phyloP scores from a whole-genome alignment of 305 asterid species.

The Rubia occidens region DNA sequence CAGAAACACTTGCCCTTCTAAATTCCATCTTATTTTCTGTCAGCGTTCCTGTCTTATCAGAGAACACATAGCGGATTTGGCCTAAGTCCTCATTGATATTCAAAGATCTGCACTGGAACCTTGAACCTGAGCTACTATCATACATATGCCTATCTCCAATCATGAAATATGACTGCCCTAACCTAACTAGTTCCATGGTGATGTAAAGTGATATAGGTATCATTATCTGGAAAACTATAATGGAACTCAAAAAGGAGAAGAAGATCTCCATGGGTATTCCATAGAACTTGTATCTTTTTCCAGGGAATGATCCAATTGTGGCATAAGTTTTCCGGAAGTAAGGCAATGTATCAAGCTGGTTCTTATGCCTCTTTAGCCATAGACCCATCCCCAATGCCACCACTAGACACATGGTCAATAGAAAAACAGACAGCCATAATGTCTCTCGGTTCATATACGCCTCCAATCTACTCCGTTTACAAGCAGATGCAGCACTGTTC shows the following conservation, averaged over 20 bases:
- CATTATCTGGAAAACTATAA: slow-evolving; percentile 97
- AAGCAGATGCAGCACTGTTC: slow-evolving; percentile 81
- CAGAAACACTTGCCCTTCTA: slow-evolving; percentile 75
- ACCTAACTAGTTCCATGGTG: slow-evolving; percentile 96
- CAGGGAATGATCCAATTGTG: slow-evolving; percentile 40
- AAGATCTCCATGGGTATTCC: slow-evolving; percentile 94
- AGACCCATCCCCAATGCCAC: slow-evolving; percentile 84
- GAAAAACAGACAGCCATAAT: slow-evolving; percentile 81
- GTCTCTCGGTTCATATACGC: slow-evolving; percentile 93
- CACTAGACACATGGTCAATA: slow-evolving; percentile 72
- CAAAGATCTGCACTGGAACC: slow-evolving; percentile 97
- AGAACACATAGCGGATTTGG: slow-evolving; percentile 79
- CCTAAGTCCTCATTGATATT: slow-evolving; percentile 98
- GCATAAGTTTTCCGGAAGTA: slow-evolving; percentile 72
- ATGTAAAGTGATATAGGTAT: slow-evolving; percentile 94
- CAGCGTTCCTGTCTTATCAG: slow-evolving; percentile 94
- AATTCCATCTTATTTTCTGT: slow-evolving; percentile 99
- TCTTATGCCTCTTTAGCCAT: slow-evolving; percentile 63
- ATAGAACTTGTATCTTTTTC: slow-evolving; percentile 57
- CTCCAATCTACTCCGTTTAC: slow-evolving; percentile 94
- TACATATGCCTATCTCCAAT: slow-evolving; percentile 86
- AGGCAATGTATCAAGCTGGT: slow-evolving; percentile 72
- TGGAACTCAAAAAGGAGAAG: slow-evolving; percentile 85
- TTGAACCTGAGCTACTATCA: slow-evolving; percentile 56
- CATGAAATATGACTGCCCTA: slow-evolving; percentile 98